Evolutionary conservation across 2,329 filamentous ascomycete species (phyloP).

Genomic region (Colletotrichum abscissum): DNA sequence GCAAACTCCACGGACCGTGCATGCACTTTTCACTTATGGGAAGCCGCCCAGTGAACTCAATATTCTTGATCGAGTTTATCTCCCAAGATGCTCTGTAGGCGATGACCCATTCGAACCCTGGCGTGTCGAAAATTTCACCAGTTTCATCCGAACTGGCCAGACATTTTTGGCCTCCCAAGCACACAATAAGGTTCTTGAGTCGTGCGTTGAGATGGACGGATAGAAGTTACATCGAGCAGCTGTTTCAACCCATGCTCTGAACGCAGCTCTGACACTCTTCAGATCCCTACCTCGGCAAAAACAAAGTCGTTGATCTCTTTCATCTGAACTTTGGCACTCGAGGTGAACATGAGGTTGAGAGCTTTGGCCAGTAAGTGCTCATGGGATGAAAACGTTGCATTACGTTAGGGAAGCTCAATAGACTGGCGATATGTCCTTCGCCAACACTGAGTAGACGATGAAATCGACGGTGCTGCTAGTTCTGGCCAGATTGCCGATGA

Average conservation of each 20-base stretch:
- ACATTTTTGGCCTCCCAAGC: background rate
- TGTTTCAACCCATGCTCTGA: conserved; percentile 1
- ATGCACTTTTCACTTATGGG: background rate
- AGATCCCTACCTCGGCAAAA: background rate
- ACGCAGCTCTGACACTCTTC: conserved; percentile 5
- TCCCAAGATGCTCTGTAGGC: background rate
- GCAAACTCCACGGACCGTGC: conserved; percentile 4
- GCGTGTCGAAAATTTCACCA: background rate
- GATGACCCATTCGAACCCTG: background rate
- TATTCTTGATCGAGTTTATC: background rate
- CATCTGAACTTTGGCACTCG: conserved; percentile 9
- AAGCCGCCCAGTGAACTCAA: background rate
- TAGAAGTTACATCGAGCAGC: conserved; percentile 11
- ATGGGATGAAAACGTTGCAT: background rate
- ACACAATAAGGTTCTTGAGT: conserved; percentile 17
- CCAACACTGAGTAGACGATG: background rate
- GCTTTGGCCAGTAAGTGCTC: conserved; percentile 6
- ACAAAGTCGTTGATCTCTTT: background rate
- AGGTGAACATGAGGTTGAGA: background rate
- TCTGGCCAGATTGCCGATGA: background rate
- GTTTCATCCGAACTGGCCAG: conserved; percentile 26
- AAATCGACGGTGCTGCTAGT: background rate
- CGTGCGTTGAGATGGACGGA: background rate
- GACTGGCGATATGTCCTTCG: background rate
- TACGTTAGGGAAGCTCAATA: background rate